Evolutionary conservation across 2,329 filamentous ascomycete genomes (phyloP), one percentile per base, ranked within the genome.

Genomic region (Blastomyces parvus): DNA sequence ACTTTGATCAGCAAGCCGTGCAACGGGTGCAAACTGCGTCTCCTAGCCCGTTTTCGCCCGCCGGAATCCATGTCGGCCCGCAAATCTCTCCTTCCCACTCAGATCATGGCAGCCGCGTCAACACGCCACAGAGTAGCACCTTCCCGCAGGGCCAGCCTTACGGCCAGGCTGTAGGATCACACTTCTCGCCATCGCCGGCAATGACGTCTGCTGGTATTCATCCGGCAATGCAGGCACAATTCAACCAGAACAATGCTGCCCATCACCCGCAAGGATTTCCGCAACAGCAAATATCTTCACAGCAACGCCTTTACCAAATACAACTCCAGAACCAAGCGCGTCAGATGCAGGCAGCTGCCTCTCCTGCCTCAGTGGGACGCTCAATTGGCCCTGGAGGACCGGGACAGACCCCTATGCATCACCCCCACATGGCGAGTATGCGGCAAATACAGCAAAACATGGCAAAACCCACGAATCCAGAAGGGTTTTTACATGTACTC

Each of bases 11-110:
- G 76, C 85, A 89, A 71, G 83, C 83, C 70, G 86, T 88, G 48
- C 89, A 91, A 73, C 82, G 91, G 71, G 90, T 97, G 75, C 88
- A 91, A 67, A 97, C 93, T 56, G 88, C 91, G 53, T 97, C 94
- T 40, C 93, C 94, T 3, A 93, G 94, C 75, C 90, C 91, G 0
- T 96, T 95, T 74, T 92, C 89, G 1, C 89, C 89, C 19, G 86
- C 87, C 63, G 83, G 84, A 40, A 87, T 88, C 69, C 88, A 89
- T 71, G 89, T 90, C 70, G 83, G 81, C 46, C 77, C 83, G 19
- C 89, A 92, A 71, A 83, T 87, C 64, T 94, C 90, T 2, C 89
- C 90, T 13, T 85, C 88, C 19, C 86, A 88, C 5, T 88, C 89
- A 30, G 89, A 94, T 66, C 88, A 90, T 69, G 83, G 81, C 36